Evolutionary conservation across 164 flowering plant genomes (phyloP), one percentile per base, ranked within the genome.

Genomic region (Houttuynia cordata): DNA sequence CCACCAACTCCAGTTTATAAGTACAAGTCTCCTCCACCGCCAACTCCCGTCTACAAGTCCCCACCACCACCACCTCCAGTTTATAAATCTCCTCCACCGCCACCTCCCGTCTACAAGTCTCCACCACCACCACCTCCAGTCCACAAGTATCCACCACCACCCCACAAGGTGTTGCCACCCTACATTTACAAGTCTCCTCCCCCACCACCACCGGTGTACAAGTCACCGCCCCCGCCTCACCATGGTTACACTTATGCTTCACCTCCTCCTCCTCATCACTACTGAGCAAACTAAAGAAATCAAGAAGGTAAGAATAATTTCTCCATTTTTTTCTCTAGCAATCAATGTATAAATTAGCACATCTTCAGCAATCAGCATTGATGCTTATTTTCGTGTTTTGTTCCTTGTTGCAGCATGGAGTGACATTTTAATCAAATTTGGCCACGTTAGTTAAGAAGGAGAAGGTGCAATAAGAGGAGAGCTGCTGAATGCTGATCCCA

Each of bases 251-350:
- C 0, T 1, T 62, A 62, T 23, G 18, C 37, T 15, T 63, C 66
- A 24, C 66, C 66, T 56, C 66, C 66, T 57, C 66, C 66, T 56
- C 66, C 66, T 63, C 54, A 42, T 57, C 60, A 63, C 60, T 56
- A 63, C 54, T 63, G 56, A 53, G 64, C 68, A 53, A 10, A 15
- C 18, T 23, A 24, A n/a, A 10, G 39, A 0, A 56, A 14, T 24
- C 39, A 24, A 56, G n/a, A 22, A 21, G 58, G 39, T 23, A 3
- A 56, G 39, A 0, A 51, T n/a, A n/a, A n/a, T 51, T 52, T 52
- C 21, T 19, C 8, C 18, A 1, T 52, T 2, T 20, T 20, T 19
- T 10, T 52, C 1, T 23, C n/a, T 52, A 18, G n/a, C 10, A 30
- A 30, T 2, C 4, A 30, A 30, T 2, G 4, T 2, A 30, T 30